Conservation (phyloP, 2,329 filamentous ascomycete species). For the Colletotrichum viniferum region DNA sequence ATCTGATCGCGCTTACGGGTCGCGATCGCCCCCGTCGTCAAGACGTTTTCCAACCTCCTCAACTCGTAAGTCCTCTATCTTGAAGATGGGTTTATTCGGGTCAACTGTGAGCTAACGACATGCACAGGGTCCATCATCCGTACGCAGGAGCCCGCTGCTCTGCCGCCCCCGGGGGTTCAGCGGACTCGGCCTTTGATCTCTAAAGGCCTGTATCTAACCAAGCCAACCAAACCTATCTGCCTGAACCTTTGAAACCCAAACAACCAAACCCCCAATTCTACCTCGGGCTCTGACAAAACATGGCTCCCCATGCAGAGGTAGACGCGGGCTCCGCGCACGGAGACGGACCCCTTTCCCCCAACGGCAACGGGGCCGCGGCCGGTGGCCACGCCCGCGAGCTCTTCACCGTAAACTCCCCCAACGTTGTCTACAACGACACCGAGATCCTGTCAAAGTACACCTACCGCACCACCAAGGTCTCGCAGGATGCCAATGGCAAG, state of each 20-base stretch:
- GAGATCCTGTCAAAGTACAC: constrained; percentile 94
- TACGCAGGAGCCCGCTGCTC: constrained; percentile 96
- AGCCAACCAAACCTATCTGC: constrained; percentile 30
- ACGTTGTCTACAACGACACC: constrained; percentile 86
- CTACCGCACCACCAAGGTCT: constrained; percentile 91
- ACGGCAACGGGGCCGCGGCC: constrained; percentile 36
- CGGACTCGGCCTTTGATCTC: constrained; percentile 57
- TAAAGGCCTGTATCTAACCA: constrained; percentile 48
- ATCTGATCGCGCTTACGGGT: constrained; percentile 59
- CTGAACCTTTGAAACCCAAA: constrained; percentile 19
- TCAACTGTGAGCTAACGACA: constrained; percentile 25
- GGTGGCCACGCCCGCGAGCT: constrained; percentile 58
- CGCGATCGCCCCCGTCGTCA: constrained; percentile 73
- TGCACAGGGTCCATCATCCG: constrained; percentile 82
- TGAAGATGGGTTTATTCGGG: neutral
- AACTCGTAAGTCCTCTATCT: constrained; percentile 76
- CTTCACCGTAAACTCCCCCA: constrained; percentile 90
- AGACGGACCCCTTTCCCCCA: constrained; percentile 54
- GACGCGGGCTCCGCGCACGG: constrained; percentile 62
- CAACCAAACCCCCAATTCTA: constrained; percentile 2
- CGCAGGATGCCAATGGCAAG: constrained; percentile 70
- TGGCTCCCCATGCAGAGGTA: constrained; percentile 90
- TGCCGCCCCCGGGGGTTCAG: constrained; percentile 84
- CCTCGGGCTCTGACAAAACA: constrained; percentile 39
- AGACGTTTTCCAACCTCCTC: constrained; percentile 98